Evolutionary conservation across 495 filamentous ascomycete genomes (phyloP), one percentile per base, ranked within the genome.

Genomic region (Aspergillus campestris): DNA sequence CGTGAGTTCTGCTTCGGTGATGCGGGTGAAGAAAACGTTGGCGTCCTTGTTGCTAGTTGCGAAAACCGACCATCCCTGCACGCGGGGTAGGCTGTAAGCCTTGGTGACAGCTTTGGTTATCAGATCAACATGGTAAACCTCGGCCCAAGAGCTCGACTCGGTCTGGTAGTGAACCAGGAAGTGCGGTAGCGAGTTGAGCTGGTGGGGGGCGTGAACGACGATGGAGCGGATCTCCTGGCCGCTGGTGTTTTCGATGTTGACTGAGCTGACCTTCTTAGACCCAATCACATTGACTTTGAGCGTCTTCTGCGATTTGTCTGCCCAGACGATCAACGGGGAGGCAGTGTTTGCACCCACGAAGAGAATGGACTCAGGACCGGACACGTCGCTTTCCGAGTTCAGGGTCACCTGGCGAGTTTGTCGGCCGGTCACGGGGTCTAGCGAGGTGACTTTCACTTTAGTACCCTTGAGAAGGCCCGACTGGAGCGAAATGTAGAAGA

Each of bases 111-210:
- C 70, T 24, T 69, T 72, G n/a, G 73, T 77, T 58, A 78, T 77
- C 42, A 85, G 56, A 53, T 95, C 77, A 51, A 92, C 72, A 51
- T 92, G 88, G 58, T 81, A 96, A 28, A 95, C 84, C 49, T 92
- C 86, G 5, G 86, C 89, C 71, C 82, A 87, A 56, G 89, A 83
- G 11, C 79, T 79, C 10, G 70, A 73, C 3, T 65, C 64, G 1
- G 87, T 87, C 55, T 82, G 77, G 60, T 77, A 92, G 48, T 95
- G 86, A 7, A 96, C 85, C 34, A 96, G 66, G 64, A 95, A 87
- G 70, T 94, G 84, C 4, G 86, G 72, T 18, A 78, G 67, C 29
- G 84, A 82, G 58, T 82, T 82, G 24, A 81, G 65, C 41, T 82
- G 70, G 41, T 79, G 76, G 5, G 87, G 79, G 10, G 88, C 83